phyloP scores from a whole-genome alignment of 768 basidiomycete species.

The Lactarius evosmus region DNA sequence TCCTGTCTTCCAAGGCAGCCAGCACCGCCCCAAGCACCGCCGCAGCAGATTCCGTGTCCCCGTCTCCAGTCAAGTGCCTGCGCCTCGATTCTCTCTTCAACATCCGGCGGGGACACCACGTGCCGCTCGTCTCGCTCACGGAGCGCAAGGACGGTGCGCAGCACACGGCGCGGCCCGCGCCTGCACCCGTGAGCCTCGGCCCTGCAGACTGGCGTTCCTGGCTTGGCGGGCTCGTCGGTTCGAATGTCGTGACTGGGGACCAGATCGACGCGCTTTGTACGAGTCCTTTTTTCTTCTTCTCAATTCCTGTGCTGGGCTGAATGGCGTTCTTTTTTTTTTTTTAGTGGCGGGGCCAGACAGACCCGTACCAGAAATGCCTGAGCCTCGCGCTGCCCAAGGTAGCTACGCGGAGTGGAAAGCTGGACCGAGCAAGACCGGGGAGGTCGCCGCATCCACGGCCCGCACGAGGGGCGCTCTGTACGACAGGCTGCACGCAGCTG shows the following conservation, averaged over 20 bases:
- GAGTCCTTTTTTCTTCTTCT: slow-evolving; percentile 32
- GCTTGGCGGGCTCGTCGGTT: slow-evolving; percentile 49
- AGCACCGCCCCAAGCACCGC: slow-evolving; percentile 4
- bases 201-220: slow-evolving; percentile 45
- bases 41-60: neutral
- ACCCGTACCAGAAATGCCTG: slow-evolving; percentile 44
- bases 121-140: slow-evolving; percentile 52
- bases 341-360: slow-evolving; percentile 66
- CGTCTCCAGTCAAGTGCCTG: slow-evolving; percentile 38
- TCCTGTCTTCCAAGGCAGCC: neutral
- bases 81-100: slow-evolving; percentile 60
- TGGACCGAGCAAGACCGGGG: slow-evolving; percentile 19
- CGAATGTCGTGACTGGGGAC: slow-evolving; percentile 47
- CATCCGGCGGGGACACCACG: slow-evolving; percentile 47
- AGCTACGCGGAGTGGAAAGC: slow-evolving; percentile 20
- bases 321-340: neutral
- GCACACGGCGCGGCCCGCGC: slow-evolving; percentile 47
- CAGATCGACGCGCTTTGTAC: slow-evolving; percentile 59
- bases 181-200: slow-evolving; percentile 58
- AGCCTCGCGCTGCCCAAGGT: slow-evolving; percentile 15
- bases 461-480: slow-evolving; percentile 33
- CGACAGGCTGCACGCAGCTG: slow-evolving; percentile 41
- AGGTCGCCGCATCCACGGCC: slow-evolving; percentile 27
- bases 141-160: slow-evolving; percentile 35
- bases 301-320: neutral